Evolutionary conservation across 2,329 filamentous ascomycete species (phyloP).

Genomic region (Trichoderma simmonsii): DNA sequence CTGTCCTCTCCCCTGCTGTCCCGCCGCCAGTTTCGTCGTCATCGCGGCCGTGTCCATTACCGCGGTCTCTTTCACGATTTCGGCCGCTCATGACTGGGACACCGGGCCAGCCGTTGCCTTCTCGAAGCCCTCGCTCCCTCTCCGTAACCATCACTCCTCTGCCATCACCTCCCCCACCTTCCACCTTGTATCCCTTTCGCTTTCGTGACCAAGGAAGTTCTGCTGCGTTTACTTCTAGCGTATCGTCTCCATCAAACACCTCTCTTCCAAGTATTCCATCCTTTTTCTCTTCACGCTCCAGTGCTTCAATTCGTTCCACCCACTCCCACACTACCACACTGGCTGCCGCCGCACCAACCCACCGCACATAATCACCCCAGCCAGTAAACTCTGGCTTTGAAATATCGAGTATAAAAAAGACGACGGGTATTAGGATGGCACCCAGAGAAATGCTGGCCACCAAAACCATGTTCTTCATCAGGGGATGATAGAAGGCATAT

Average conservation of each 20-base stretch:
- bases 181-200: slow-evolving; percentile 35
- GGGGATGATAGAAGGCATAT: slow-evolving; percentile 84
- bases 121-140: slow-evolving; percentile 21
- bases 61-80: slow-evolving; percentile 22
- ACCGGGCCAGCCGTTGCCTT: slow-evolving; percentile 29
- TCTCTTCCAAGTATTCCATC: slow-evolving; percentile 88
- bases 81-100: slow-evolving; percentile 29
- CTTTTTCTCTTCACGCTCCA: slow-evolving; percentile 91
- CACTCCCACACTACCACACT: slow-evolving; percentile 99
- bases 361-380: slow-evolving; percentile 93
- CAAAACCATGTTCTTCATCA: slow-evolving; percentile 85
- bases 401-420: slow-evolving; percentile 92
- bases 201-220: slow-evolving; percentile 48
- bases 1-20: slow-evolving; percentile 28
- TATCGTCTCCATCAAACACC: slow-evolving; percentile 91
- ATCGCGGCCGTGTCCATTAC: slow-evolving; percentile 18
- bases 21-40: slow-evolving; percentile 25
- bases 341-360: slow-evolving; percentile 91
- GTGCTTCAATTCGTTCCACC: slow-evolving; percentile 89
- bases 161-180: slow-evolving; percentile 13
- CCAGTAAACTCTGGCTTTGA: slow-evolving; percentile 79
- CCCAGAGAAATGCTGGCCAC: slow-evolving; percentile 75
- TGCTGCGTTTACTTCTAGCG: slow-evolving; percentile 64
- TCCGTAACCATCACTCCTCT: slow-evolving; percentile 19
- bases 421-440: slow-evolving; percentile 82